These are phyloP conservation scores for Collybia mongolica DNA, from an alignment of 768 basidiomycete species.

Conservation along the genomic window DNA sequence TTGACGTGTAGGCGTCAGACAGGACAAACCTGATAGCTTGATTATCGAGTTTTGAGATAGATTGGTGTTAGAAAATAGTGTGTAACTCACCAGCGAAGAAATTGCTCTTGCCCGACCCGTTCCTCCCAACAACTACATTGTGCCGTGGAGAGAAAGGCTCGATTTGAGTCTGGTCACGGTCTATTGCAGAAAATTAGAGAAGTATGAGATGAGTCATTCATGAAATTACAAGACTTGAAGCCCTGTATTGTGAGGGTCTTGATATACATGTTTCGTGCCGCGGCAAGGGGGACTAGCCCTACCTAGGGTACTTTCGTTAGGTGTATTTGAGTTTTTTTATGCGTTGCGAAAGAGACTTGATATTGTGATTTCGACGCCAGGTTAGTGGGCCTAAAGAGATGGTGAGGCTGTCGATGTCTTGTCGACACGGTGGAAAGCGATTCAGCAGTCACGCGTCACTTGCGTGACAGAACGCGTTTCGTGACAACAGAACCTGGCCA, in stretches of 20 bases:
- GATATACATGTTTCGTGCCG: slow-evolving; percentile 61
- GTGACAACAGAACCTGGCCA: neutral
- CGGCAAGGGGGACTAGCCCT: neutral
- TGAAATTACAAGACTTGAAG: slow-evolving; percentile 91
- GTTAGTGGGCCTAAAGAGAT: too few relatives aligned
- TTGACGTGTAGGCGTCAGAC: slow-evolving; percentile 95
- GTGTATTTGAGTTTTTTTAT: neutral
- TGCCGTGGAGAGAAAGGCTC: slow-evolving; percentile 93
- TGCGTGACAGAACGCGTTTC: slow-evolving; percentile 1
- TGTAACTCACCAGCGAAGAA: slow-evolving; percentile 84
- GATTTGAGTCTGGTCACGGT: slow-evolving; percentile 87
- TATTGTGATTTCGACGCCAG: neutral
- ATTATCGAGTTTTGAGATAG: neutral
- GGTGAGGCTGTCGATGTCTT: too few relatives aligned
- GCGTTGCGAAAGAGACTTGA: neutral
- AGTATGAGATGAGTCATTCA: neutral
- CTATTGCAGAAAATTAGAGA: slow-evolving; percentile 31
- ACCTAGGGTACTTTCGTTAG: too few relatives aligned
- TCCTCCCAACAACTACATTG: slow-evolving; percentile 96
- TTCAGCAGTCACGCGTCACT: neutral
- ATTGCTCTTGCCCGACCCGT: slow-evolving; percentile 98
- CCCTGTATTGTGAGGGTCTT: slow-evolving; percentile 91
- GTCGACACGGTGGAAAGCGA: too few relatives aligned
- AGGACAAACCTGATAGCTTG: slow-evolving; percentile 95
- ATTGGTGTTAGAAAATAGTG: neutral